Conservation (phyloP, 768 basidiomycete genomes). For the Panaeolus papilionaceus region DNA sequence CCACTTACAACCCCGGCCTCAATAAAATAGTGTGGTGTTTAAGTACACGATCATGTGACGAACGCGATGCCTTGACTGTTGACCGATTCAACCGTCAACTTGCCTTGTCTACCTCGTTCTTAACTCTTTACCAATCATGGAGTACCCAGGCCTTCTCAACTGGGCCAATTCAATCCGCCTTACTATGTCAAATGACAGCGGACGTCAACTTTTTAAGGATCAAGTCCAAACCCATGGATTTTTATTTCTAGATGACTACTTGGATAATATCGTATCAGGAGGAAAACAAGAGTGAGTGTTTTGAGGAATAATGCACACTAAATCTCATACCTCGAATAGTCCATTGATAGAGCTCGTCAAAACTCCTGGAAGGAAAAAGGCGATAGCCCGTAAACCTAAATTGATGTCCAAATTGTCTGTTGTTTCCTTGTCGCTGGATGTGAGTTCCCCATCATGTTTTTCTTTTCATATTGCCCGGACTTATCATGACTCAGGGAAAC, state of each 20-base stretch:
- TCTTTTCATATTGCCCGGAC: background rate
- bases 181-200: slow-evolving; percentile 76
- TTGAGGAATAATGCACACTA: background rate
- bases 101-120: background rate
- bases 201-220: slow-evolving; percentile 71
- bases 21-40: slow-evolving; percentile 7
- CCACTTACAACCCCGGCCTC: background rate
- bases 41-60: slow-evolving; percentile 33
- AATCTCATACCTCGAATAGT: slow-evolving; percentile 40
- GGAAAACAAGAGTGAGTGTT: slow-evolving; percentile 66
- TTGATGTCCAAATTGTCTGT: slow-evolving; percentile 46
- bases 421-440: slow-evolving; percentile 52
- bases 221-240: slow-evolving; percentile 81
- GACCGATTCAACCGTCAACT: background rate
- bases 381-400: slow-evolving; percentile 55
- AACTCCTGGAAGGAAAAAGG: slow-evolving; percentile 80
- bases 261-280: slow-evolving; percentile 73
- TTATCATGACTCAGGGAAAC: background rate
- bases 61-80: slow-evolving; percentile 24
- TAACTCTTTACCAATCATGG: slow-evolving; percentile 35
- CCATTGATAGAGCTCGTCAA: slow-evolving; percentile 83
- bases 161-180: slow-evolving; percentile 75
- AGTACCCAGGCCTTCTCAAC: slow-evolving; percentile 59
- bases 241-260: slow-evolving; percentile 79
- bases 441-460: slow-evolving; percentile 28